Percentiles rank a stretch among this genome's conserved stretches.
phyloP scores from a whole-genome alignment of 768 basidiomycete genomes.

The Cantharellus anzutake region DNA sequence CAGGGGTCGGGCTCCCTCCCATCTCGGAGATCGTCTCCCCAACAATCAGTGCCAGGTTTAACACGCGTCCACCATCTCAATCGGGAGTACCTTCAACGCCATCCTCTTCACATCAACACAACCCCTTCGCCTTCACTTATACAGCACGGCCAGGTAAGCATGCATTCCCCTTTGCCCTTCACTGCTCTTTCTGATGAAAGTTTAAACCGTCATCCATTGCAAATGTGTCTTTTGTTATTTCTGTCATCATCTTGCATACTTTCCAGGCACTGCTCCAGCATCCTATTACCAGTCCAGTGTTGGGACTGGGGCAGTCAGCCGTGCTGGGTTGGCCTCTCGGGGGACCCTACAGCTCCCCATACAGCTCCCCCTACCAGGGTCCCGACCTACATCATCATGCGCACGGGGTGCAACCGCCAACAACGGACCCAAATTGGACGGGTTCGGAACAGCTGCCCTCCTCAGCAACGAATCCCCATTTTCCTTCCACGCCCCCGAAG shows the following conservation, averaged over 20 bases:
- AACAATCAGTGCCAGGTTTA: background rate
- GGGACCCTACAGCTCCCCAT: background rate
- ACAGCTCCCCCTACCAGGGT: background rate
- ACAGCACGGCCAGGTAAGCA: background rate
- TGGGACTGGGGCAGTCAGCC: background rate
- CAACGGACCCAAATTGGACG: background rate
- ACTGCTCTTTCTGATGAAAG: background rate
- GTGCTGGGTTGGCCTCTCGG: background rate
- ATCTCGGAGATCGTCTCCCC: background rate
- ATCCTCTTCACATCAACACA: background rate
- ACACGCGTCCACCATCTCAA: background rate
- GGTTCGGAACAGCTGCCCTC: background rate
- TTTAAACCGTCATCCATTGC: background rate
- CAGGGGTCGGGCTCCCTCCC: background rate
- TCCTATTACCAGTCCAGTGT: background rate
- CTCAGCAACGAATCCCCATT: constrained; percentile 2
- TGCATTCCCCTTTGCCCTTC: background rate
- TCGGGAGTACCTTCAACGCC: background rate
- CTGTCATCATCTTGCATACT: background rate
- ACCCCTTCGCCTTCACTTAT: background rate
- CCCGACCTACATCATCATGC: background rate
- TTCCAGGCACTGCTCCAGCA: background rate
- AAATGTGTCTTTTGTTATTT: background rate
- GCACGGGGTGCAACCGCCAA: background rate
- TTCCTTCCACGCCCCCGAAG: constrained; percentile 3